Percentiles rank a stretch among this genome's conserved stretches.
phyloP scores from a whole-genome alignment of 1,139 yeast species.

The Eremothecium sinecaudum region DNA sequence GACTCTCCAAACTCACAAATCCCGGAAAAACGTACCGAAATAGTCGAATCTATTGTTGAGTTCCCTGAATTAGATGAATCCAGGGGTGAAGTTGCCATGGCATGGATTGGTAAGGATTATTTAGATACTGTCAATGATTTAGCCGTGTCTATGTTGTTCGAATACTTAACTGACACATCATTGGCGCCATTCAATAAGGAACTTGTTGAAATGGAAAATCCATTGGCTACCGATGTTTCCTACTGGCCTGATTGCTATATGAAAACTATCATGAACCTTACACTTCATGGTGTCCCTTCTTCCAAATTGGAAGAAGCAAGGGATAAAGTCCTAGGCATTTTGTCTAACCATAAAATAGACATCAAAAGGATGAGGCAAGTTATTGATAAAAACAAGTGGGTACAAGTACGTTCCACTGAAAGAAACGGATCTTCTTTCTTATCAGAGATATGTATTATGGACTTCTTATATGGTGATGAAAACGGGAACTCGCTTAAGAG shows the following conservation, averaged over 20 bases:
- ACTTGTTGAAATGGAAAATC: slow-evolving; percentile 74
- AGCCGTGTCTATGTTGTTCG: slow-evolving; percentile 65
- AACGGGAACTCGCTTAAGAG: slow-evolving; percentile 48
- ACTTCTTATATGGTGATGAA: slow-evolving; percentile 65
- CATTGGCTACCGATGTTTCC: slow-evolving; percentile 66
- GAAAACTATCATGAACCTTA: slow-evolving; percentile 49
- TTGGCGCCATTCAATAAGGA: slow-evolving; percentile 56
- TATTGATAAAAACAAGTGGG: slow-evolving; percentile 54
- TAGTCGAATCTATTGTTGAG: slow-evolving; percentile 44
- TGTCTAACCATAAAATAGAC: slow-evolving; percentile 55
- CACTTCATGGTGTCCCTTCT: slow-evolving; percentile 69
- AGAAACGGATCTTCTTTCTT: slow-evolving; percentile 48
- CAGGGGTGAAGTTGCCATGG: slow-evolving; percentile 62
- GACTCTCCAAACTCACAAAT: slow-evolving; percentile 52
- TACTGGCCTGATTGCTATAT: slow-evolving; percentile 64
- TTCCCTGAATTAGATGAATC: slow-evolving; percentile 89
- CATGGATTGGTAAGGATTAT: slow-evolving; percentile 78
- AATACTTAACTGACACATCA: slow-evolving; percentile 69
- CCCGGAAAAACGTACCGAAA: slow-evolving; percentile 28
- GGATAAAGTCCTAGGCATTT: slow-evolving; percentile 40
- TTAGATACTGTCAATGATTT: slow-evolving; percentile 44
- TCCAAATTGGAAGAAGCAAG: slow-evolving; percentile 48
- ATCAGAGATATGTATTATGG: slow-evolving; percentile 60
- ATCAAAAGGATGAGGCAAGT: slow-evolving; percentile 56
- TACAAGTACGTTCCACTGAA: slow-evolving; percentile 57